Evolutionary conservation across 2,329 filamentous ascomycete genomes (phyloP).

Genomic region (Fusarium sp.): DNA sequence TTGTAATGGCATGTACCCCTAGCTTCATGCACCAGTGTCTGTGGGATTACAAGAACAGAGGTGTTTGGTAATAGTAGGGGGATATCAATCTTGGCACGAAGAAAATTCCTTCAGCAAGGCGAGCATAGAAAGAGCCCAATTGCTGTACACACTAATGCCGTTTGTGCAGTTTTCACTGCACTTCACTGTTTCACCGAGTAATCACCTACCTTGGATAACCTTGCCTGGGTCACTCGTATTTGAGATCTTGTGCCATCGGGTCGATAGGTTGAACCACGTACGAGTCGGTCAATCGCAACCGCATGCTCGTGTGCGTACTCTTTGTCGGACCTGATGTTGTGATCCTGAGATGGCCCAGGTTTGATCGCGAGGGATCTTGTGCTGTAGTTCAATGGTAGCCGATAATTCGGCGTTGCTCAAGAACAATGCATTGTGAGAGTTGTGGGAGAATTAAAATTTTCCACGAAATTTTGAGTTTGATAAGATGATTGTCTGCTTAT

Average conservation of each 20-base stretch:
- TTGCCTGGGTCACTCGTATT: conserved; percentile 21
- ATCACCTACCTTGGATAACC: conserved; percentile 25
- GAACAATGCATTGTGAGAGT: background rate
- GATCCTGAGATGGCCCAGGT: conserved; percentile 7
- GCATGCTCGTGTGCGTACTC: conserved; percentile 9
- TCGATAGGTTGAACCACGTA: conserved; percentile 11
- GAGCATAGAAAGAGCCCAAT: conserved; percentile 63
- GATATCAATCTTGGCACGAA: conserved; percentile 65
- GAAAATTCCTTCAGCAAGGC: conserved; percentile 66
- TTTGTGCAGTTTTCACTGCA: conserved; percentile 40
- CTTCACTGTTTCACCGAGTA: conserved; percentile 32
- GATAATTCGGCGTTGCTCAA: background rate
- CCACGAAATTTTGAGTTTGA: conserved; percentile 11
- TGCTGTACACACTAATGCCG: conserved; percentile 72
- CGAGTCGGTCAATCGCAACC: background rate
- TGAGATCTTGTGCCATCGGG: conserved; percentile 23
- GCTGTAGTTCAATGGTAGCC: conserved; percentile 1
- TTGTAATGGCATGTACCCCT: conserved; percentile 50
- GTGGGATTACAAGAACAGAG: conserved; percentile 53
- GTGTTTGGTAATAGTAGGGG: conserved; percentile 70
- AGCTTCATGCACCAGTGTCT: conserved; percentile 67
- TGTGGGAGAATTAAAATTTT: conserved; percentile 32
- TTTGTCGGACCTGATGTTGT: background rate
- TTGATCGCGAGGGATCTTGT: background rate
- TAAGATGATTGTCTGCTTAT: conserved; percentile 31